These are phyloP conservation scores for Rhizopogon vulgaris DNA, from an alignment of 768 basidiomycete genomes.

Conservation along the genomic window DNA sequence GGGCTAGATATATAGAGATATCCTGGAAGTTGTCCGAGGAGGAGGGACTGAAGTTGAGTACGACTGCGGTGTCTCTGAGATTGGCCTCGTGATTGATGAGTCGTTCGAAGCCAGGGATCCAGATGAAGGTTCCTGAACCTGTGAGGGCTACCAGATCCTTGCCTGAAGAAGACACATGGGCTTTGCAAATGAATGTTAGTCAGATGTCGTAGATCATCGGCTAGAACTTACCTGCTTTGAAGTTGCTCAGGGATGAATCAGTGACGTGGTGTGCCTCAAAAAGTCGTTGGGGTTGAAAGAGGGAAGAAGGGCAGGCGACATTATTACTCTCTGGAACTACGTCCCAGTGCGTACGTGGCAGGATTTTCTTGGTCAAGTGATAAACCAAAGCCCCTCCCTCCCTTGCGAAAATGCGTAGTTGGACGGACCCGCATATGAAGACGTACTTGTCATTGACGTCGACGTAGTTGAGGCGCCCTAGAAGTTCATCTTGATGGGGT, in stretches of 20 bases:
- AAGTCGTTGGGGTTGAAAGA: slow-evolving; percentile 19
- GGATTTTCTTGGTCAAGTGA: slow-evolving; percentile 32
- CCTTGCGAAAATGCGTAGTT: slow-evolving; percentile 51
- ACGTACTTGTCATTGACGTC: slow-evolving; percentile 55
- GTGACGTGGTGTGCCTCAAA: slow-evolving; percentile 4
- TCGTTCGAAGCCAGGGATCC: slow-evolving; percentile 21
- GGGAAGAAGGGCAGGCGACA: slow-evolving; percentile 3
- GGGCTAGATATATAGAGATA: slow-evolving; percentile 43
- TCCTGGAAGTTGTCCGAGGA: slow-evolving; percentile 3
- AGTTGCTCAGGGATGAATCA: slow-evolving; percentile 7
- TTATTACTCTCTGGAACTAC: slow-evolving; percentile 16
- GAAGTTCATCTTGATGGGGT: not conserved
- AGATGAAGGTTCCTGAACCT: slow-evolving; percentile 19
- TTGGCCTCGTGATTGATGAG: slow-evolving; percentile 29
- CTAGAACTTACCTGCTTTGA: slow-evolving; percentile 22
- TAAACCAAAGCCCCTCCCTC: slow-evolving; percentile 38
- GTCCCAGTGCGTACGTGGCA: slow-evolving; percentile 30
- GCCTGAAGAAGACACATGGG: slow-evolving; percentile 47
- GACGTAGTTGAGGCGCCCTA: slow-evolving; percentile 49
- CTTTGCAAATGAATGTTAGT: slow-evolving; percentile 8
- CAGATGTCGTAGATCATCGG: not conserved
- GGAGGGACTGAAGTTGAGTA: slow-evolving; percentile 19
- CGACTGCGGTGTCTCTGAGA: slow-evolving; percentile 30
- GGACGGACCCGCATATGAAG: slow-evolving; percentile 47
- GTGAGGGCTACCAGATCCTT: slow-evolving; percentile 25